phyloP scores from a whole-genome alignment of 169 alveolate species.

The Fabrea salina region DNA sequence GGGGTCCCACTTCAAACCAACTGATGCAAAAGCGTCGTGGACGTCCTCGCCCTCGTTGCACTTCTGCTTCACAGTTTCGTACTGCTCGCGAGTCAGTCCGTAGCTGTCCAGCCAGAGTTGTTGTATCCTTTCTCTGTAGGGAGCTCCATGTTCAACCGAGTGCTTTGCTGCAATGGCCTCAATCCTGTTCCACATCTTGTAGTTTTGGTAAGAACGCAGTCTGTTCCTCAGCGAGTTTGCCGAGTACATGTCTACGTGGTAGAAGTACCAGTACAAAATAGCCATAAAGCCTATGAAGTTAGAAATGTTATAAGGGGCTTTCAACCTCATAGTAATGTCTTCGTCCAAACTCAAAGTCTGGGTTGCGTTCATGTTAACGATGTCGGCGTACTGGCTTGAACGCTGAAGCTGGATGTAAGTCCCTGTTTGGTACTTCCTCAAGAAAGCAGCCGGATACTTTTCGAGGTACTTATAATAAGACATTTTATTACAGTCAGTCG shows the following conservation, averaged over 20 bases:
- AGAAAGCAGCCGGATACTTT: constrained; percentile 20
- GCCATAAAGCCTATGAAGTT: constrained; percentile 17
- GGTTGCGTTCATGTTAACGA: constrained; percentile 30
- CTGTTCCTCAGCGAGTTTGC: constrained; percentile 4
- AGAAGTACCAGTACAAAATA: background rate
- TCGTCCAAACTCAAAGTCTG: constrained; percentile 8
- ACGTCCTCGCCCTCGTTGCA: background rate
- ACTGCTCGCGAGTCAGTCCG: background rate
- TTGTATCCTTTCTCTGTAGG: background rate
- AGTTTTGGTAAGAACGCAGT: constrained; percentile 19
- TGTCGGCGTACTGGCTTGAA: background rate
- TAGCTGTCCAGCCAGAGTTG: background rate
- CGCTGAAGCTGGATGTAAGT: constrained; percentile 14
- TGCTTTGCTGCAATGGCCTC: background rate
- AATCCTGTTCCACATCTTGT: constrained; percentile 34
- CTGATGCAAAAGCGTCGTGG: background rate
- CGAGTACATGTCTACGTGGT: background rate
- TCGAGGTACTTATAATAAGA: constrained; percentile 32
- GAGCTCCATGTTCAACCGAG: background rate
- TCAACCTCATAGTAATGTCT: background rate
- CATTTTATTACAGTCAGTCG: no score
- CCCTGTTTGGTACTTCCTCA: constrained; percentile 19
- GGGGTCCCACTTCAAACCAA: background rate
- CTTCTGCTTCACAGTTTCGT: background rate
- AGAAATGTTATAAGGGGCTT: background rate